Evolutionary conservation across 352 stramenopile genomes (phyloP), one percentile per base, ranked within the genome.

Genomic region (Pythium volutum): DNA sequence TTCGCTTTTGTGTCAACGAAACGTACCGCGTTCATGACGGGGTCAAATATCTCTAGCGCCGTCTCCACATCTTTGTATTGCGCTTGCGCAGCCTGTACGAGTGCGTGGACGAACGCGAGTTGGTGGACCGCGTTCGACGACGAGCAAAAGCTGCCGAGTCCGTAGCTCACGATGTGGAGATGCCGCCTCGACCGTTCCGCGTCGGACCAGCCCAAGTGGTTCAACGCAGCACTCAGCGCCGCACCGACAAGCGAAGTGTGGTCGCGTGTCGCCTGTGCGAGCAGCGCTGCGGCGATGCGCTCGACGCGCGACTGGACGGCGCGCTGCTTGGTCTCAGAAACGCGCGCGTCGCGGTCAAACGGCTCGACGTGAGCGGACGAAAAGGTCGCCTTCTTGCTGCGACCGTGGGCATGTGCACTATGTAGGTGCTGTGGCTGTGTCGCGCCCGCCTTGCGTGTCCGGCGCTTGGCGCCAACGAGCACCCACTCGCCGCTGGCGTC

Each of bases 41-140:
- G 84, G 36, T 94, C 84, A 50, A 84, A 94, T 22, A 94, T 74
- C 59, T 88, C 69, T 4, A 64, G 55, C 31, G 20, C 54, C 10
- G 42, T 58, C 10, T 64, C 33, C 4, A 69, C 14, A 14, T 45
- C 16, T 12, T 15, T 46, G 36, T 51, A 54, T 18, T 54, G 15
- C 23, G 29, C 43, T 57, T n/a, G 53, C 4, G 85, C 33, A 20
- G 55, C 66, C 29, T 71, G 58, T 4, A 54, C 68, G 29, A 92
- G 59, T 9, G 79, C 77, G 15, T 79, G 62, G 4, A 83, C 71
- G 38, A 85, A 88, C 26, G 76, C 84, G 20, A 94, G 69, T 55
- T 94, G 84, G 38, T 91, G 76, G 4, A 88, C 67, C n/a, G 84
- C 84, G 55, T 92, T 94, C 0, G 72, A 73, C 27, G 77, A 88